Evolutionary conservation across 805 yeast species (phyloP).

Genomic region (Pichia californica): DNA sequence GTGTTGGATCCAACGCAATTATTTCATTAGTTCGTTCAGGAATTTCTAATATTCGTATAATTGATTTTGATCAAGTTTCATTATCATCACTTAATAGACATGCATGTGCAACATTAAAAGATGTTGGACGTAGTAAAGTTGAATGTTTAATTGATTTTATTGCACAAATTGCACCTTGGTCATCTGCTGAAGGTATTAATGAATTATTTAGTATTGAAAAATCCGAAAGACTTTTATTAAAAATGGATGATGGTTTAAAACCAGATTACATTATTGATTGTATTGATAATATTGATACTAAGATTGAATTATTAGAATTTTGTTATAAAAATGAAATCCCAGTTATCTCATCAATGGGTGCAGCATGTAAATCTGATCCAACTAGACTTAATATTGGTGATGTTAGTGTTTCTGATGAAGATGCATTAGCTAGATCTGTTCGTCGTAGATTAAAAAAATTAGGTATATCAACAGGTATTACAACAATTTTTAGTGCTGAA

Average conservation of each 20-base stretch:
- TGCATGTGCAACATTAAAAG: constrained; percentile 84
- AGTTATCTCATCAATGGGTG: constrained; percentile 93
- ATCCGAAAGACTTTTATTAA: constrained; percentile 52
- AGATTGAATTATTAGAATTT: constrained; percentile 78
- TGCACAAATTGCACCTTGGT: constrained; percentile 87
- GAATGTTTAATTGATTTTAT: constrained; percentile 68
- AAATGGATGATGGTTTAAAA: constrained; percentile 30
- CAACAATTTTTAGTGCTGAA: constrained; percentile 89
- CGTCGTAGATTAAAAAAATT: constrained; percentile 75
- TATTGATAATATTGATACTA: constrained; percentile 95
- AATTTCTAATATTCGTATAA: constrained; percentile 64
- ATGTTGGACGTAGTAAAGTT: constrained; percentile 91
- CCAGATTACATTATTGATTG: constrained; percentile 89
- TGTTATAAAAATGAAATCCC: constrained; percentile 54
- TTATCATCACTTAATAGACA: constrained; percentile 89
- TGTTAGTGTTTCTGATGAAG: constrained; percentile 86
- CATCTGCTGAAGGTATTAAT: constrained; percentile 67
- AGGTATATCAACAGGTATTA: constrained; percentile 71
- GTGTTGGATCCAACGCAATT: constrained; percentile 96
- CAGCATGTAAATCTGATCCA: constrained; percentile 94
- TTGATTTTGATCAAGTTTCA: constrained; percentile 96
- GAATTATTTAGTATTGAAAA: constrained; percentile 67
- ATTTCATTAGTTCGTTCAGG: constrained; percentile 92
- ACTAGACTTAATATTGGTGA: constrained; percentile 87
- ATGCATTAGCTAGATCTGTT: constrained; percentile 82